Evolutionary conservation across 352 stramenopile genomes (phyloP), one percentile per base, ranked within the genome.

Genomic region (Pythium chondricola): DNA sequence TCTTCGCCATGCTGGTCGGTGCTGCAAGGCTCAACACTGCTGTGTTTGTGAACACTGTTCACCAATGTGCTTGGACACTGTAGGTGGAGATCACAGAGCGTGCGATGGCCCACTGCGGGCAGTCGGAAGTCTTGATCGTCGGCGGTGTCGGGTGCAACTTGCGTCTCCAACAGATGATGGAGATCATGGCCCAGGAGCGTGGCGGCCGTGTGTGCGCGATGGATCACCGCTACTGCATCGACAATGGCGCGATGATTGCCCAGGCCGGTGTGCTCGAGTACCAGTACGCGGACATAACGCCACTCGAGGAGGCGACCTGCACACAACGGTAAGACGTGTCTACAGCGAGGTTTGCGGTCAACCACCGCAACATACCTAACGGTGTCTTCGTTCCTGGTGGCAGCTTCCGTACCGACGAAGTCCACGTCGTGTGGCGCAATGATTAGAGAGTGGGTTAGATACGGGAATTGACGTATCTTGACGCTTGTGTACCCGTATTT

Each of bases 211-310:
- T 99, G 4, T 99, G 94, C 50, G 93, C 88, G 8, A 99, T 99
- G 96, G 97, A 99, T 71, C 88, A 98, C 40, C 86, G 91, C 50
- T 99, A 99, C 80, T 99, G 97, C 61, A 98, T 99, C 58, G 97
- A 99, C 74, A 99, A 99, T 67, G 97, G 97, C 7, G 96, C 95
- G 6, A 99, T 99, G 97, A 99, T 99, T 66, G 97, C 97, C 21
- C 96, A 99, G 72, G 97, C 97, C 16, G 97, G 97, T 18, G 96
- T 99, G 14, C 88, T 99, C 38, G 83, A 97, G 45, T 97, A 98
- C 54, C 93, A 98, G 66, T 96, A 97, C 67, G 94, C 96, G 31
- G 71, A 85, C 13, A 74, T 67, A 5, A 98, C 95, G 6, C 60
- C 82, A 3, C 48, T 99, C 22, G 57, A 89, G 18, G 96, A 99